These are phyloP conservation scores for Lunasporangiospora selenospora DNA, from an alignment of 192 early-diverging fungal species.

Conservation along the genomic window DNA sequence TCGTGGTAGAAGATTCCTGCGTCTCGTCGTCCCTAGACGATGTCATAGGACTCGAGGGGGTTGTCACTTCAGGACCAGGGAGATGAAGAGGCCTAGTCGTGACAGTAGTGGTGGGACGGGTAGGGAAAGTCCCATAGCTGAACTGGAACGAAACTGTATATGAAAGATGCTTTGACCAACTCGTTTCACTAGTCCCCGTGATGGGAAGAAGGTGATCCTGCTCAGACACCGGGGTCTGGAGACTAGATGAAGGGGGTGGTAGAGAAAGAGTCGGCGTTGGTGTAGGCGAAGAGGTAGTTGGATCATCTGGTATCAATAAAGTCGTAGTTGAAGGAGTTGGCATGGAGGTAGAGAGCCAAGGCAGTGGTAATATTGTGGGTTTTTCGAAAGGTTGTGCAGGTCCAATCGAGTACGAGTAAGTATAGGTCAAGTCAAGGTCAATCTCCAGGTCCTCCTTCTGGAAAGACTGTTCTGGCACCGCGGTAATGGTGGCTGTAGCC, in stretches of 20 bases:
- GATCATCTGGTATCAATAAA: too few species aligned
- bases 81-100: too few species aligned
- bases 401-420: not conserved
- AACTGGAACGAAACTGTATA: constrained; percentile 18
- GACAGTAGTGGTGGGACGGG: too few species aligned
- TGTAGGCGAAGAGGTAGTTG: not conserved
- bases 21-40: too few species aligned
- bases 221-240: too few species aligned
- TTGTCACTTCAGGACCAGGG: too few species aligned
- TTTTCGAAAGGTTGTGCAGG: not conserved
- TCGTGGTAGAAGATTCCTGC: too few species aligned
- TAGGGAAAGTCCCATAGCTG: constrained; percentile 9
- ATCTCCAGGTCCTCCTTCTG: not conserved
- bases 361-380: too few species aligned
- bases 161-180: not conserved
- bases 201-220: too few species aligned
- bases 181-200: too few species aligned
- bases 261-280: not conserved
- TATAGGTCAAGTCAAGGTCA: not conserved
- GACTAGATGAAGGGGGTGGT: not conserved
- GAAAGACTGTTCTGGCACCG: not conserved
- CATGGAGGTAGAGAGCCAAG: too few species aligned
- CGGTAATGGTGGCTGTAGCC: constrained; percentile 1
- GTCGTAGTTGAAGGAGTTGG: not conserved
- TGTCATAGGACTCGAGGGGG: too few species aligned